Conservation (phyloP, 192 early-diverging fungal genomes). For the Coemansia sp. region DNA sequence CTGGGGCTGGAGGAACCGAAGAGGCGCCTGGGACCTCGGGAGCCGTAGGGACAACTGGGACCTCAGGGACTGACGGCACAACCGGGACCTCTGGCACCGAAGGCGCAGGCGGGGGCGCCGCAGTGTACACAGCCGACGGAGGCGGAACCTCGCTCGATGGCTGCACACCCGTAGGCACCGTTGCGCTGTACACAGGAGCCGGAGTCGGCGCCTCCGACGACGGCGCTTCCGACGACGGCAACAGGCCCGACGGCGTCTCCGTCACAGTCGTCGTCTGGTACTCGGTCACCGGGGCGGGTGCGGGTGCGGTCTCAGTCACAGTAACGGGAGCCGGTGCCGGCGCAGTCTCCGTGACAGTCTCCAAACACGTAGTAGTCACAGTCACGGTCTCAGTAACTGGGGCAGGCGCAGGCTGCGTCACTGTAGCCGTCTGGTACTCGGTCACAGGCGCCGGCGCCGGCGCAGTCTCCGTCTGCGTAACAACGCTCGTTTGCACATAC, state of each 20-base stretch:
- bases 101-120: conserved; percentile 1
- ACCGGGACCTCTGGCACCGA: neutral
- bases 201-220: neutral
- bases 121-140: conserved; percentile 17
- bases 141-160: conserved; percentile 27
- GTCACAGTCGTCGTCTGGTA: conserved; percentile 25
- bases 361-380: conserved; percentile 3
- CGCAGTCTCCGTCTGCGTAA: conserved; percentile 24
- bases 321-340: conserved; percentile 17
- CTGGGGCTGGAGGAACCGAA: conserved; percentile 6
- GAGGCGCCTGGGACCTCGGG: neutral
- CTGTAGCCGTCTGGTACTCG: conserved; percentile 26
- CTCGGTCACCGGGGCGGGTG: conserved; percentile 29
- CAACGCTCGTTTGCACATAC: conserved; percentile 51
- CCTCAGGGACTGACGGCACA: neutral
- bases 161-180: neutral
- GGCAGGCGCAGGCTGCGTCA: conserved; percentile 15
- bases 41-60: neutral
- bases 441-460: conserved; percentile 26
- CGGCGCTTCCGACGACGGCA: conserved; percentile 5
- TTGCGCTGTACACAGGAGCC: conserved; percentile 11
- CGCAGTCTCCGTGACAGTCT: conserved; percentile 28
- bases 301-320: conserved; percentile 25
- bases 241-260: conserved; percentile 1
- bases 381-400: conserved; percentile 16